These are phyloP conservation scores for Fusarium scirpi DNA, from an alignment of 2,329 filamentous ascomycete species.

Conservation along the genomic window DNA sequence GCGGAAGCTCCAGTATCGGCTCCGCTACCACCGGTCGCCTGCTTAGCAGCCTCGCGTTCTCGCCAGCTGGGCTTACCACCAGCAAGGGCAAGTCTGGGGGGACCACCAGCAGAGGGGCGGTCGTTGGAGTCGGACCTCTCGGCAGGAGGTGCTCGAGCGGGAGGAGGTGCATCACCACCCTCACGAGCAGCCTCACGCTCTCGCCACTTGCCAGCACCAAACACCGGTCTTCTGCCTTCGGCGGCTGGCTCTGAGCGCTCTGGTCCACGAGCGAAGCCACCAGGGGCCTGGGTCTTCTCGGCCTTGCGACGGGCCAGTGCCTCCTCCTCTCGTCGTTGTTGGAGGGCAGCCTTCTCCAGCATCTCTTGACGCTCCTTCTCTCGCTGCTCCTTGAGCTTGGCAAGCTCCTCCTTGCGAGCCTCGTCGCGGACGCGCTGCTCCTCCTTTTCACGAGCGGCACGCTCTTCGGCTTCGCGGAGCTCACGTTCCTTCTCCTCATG, in stretches of 20 bases:
- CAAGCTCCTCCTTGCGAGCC: conserved; percentile 78
- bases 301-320: conserved; percentile 80
- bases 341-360: conserved; percentile 72
- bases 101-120: conserved; percentile 57
- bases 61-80: conserved; percentile 75
- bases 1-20: conserved; percentile 51
- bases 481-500: conserved; percentile 85
- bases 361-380: conserved; percentile 76
- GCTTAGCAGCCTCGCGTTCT: conserved; percentile 73
- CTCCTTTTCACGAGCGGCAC: conserved; percentile 82
- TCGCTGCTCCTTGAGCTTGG: conserved; percentile 73
- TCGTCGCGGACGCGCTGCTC: conserved; percentile 85
- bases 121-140: conserved; percentile 64
- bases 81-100: conserved; percentile 71
- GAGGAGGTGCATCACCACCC: conserved; percentile 47
- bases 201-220: conserved; percentile 58
- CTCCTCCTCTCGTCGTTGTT: conserved; percentile 88
- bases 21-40: conserved; percentile 51
- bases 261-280: conserved; percentile 48
- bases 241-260: conserved; percentile 46
- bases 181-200: conserved; percentile 53
- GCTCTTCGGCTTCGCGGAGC: conserved; percentile 87
- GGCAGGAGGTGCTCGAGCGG: conserved; percentile 49
- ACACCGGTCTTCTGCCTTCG: conserved; percentile 51
- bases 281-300: conserved; percentile 66